Percentiles rank a stretch among this genome's conserved stretches.
Evolutionary conservation across 2,329 filamentous ascomycete genomes (phyloP).

Genomic region (Diaporthe nobilis): DNA sequence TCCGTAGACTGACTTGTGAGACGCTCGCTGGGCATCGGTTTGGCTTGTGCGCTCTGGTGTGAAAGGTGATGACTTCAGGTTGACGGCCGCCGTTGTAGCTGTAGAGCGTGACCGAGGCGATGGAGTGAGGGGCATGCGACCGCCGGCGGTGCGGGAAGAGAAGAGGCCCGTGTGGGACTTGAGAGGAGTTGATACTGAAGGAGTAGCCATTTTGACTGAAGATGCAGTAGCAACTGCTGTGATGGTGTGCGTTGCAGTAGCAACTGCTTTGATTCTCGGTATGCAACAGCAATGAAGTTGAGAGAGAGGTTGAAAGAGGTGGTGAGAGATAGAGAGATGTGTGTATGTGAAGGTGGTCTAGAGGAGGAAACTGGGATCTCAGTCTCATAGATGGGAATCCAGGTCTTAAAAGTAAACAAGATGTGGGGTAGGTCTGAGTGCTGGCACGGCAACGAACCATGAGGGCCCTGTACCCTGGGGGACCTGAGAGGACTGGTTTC

Average conservation of each 20-base stretch:
- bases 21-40: constrained; percentile 63
- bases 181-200: constrained; percentile 87
- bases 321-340: constrained; percentile 4
- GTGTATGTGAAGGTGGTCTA: constrained; percentile 38
- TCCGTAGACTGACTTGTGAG: constrained; percentile 82
- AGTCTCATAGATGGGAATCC: background rate
- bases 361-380: constrained; percentile 1
- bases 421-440: constrained; percentile 37
- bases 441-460: constrained; percentile 55
- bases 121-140: constrained; percentile 93
- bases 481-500: background rate
- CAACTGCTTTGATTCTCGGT: constrained; percentile 57
- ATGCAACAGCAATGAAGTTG: constrained; percentile 45
- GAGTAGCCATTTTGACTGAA: constrained; percentile 78
- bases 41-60: constrained; percentile 76
- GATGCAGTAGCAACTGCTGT: constrained; percentile 50
- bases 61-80: constrained; percentile 79
- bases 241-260: constrained; percentile 54
- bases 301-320: constrained; percentile 7
- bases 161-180: constrained; percentile 97
- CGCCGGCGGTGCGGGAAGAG: constrained; percentile 91
- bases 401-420: constrained; percentile 32
- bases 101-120: constrained; percentile 79
- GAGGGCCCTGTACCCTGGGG: too few species aligned
- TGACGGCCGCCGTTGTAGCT: constrained; percentile 60